Percentiles rank a stretch among this genome's conserved stretches.
phyloP scores from a whole-genome alignment of 1,284 basidiomycete species.

The Testicularia cyperi region DNA sequence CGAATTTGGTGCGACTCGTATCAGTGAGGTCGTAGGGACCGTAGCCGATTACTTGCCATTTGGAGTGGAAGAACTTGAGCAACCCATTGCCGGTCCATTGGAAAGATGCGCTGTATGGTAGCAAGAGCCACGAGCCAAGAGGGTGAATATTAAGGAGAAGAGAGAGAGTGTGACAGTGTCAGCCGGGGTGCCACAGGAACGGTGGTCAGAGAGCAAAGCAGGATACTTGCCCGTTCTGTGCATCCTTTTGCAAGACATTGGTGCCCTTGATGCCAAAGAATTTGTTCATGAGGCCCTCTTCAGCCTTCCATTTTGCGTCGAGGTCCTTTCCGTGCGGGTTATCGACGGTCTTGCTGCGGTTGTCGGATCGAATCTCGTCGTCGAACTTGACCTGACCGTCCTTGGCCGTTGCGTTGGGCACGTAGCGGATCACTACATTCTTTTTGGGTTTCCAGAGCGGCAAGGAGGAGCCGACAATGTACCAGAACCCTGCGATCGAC shows the following conservation, averaged over 20 bases:
- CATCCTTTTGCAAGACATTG: constrained; percentile 28
- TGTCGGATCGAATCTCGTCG: constrained; percentile 36
- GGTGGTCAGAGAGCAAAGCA: background rate
- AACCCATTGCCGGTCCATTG: constrained; percentile 40
- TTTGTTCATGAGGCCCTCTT: constrained; percentile 28
- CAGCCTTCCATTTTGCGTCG: constrained; percentile 18
- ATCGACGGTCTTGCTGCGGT: constrained; percentile 9
- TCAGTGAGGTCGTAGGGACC: constrained; percentile 34
- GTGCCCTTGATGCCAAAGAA: constrained; percentile 36
- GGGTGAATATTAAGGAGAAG: background rate
- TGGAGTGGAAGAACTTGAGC: constrained; percentile 33
- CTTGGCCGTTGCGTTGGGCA: constrained; percentile 4
- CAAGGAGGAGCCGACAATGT: constrained; percentile 27
- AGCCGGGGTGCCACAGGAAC: too few species aligned
- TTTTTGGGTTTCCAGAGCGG: constrained; percentile 34
- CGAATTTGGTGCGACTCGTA: constrained; percentile 16
- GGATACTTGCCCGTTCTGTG: constrained; percentile 33
- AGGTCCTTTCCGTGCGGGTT: constrained; percentile 7
- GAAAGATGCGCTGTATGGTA: constrained; percentile 19
- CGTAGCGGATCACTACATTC: constrained; percentile 38
- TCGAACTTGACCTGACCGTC: constrained; percentile 23
- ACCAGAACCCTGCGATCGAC: constrained; percentile 27
- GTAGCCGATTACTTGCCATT: constrained; percentile 40
- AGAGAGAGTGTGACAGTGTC: background rate
- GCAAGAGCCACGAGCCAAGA: background rate